Evolutionary conservation across 768 basidiomycete genomes (phyloP).

Genomic region (Podaxis sp.): DNA sequence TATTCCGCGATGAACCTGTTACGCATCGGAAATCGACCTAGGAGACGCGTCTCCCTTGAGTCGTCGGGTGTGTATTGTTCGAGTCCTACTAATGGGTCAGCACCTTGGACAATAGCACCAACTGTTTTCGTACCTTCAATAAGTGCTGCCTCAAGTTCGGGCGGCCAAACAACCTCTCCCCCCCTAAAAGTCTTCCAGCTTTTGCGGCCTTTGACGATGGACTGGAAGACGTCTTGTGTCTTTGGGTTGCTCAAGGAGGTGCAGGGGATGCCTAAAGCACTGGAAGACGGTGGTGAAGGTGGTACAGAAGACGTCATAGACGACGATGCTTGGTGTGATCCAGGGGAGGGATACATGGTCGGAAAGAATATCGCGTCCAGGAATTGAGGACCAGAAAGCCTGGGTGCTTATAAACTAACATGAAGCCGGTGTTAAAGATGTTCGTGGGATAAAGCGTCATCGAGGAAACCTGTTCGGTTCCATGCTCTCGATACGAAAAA

Average conservation of each 20-base stretch:
- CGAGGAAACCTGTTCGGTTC: neutral
- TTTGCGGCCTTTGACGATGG: slow-evolving; percentile 65
- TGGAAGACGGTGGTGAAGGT: neutral
- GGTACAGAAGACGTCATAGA: neutral
- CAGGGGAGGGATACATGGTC: slow-evolving; percentile 1
- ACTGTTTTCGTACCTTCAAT: slow-evolving; percentile 52
- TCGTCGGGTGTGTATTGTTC: slow-evolving; percentile 70
- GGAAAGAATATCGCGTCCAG: neutral
- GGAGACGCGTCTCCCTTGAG: slow-evolving; percentile 65
- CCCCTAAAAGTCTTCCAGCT: slow-evolving; percentile 74
- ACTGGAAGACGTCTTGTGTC: slow-evolving; percentile 58
- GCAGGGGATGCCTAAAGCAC: neutral
- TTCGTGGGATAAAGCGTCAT: slow-evolving; percentile 7
- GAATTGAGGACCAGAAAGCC: neutral
- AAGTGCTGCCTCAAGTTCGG: slow-evolving; percentile 70
- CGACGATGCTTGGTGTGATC: neutral
- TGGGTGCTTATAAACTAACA: slow-evolving; percentile 1
- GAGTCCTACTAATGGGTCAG: slow-evolving; percentile 41
- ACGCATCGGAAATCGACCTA: slow-evolving; percentile 74
- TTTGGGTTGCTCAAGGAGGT: slow-evolving; percentile 25
- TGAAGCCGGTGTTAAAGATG: neutral
- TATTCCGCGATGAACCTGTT: slow-evolving; percentile 80
- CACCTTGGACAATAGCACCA: slow-evolving; percentile 2
- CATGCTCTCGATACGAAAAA: neutral
- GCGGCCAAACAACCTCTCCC: slow-evolving; percentile 77